phyloP scores from a whole-genome alignment of 176 grass and related monocot species.

The Eragrostis curvula region DNA sequence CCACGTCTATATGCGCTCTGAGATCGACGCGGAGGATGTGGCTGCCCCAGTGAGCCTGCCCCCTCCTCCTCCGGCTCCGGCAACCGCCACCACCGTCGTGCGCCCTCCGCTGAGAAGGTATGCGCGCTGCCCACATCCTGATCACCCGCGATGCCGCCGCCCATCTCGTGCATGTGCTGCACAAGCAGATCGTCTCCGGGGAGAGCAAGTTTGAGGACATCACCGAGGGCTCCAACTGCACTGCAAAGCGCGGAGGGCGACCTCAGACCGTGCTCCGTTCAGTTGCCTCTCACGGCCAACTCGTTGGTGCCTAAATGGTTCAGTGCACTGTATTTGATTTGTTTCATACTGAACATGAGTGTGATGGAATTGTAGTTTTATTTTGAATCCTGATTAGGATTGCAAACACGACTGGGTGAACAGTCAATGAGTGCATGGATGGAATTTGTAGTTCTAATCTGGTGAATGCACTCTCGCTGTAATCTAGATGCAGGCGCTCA shows the following conservation, averaged over 20 bases:
- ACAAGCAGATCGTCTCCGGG: slow-evolving; percentile 66
- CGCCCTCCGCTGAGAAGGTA: no score
- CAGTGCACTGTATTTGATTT: neutral
- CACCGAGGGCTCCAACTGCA: slow-evolving; percentile 79
- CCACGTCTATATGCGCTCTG: no score
- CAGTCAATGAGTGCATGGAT: neutral
- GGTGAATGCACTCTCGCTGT: neutral
- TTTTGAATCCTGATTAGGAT: no score
- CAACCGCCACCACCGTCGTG: slow-evolving; percentile 26
- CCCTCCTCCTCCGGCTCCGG: slow-evolving; percentile 35
- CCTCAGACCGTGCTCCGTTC: slow-evolving; percentile 59
- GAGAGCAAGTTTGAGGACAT: slow-evolving; percentile 65
- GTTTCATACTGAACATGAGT: neutral
- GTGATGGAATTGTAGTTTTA: no score
- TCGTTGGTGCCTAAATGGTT: neutral
- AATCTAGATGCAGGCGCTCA: slow-evolving; percentile 24
- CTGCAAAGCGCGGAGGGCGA: slow-evolving; percentile 83
- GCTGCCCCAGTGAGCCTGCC: no score
- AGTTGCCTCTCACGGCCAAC: neutral
- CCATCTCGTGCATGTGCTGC: slow-evolving; percentile 53
- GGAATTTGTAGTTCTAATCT: neutral
- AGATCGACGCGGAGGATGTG: no score
- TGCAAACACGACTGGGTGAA: no score
- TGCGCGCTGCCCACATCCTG: slow-evolving; percentile 83
- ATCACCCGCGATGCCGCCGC: slow-evolving; percentile 80